Evolutionary conservation across 106 monocot genomes (phyloP).

Genomic region (Chionographis japonica): DNA sequence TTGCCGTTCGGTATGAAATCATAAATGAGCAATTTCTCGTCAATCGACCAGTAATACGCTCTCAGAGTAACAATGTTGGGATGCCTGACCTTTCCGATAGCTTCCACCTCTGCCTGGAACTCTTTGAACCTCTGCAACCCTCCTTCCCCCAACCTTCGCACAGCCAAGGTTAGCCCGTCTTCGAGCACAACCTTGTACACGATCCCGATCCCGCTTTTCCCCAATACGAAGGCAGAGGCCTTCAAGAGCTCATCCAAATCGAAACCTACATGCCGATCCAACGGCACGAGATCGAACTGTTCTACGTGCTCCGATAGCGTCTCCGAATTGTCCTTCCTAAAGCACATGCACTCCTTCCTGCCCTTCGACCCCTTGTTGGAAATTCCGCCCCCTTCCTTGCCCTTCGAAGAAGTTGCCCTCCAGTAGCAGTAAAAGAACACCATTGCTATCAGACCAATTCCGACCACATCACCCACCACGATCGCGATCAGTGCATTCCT

Average conservation of each 20-base stretch:
- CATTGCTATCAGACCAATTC: constrained; percentile 57
- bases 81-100: constrained; percentile 62
- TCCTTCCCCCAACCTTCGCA: constrained; percentile 69
- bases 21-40: constrained; percentile 85
- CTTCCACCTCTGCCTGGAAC: constrained; percentile 55
- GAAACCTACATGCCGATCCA: constrained; percentile 39
- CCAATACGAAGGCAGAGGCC: constrained; percentile 70
- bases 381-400: constrained; percentile 15
- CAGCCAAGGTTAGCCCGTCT: constrained; percentile 54
- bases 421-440: constrained; percentile 70
- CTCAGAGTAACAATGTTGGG: constrained; percentile 56
- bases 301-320: constrained; percentile 38
- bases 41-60: constrained; percentile 83
- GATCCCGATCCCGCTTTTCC: constrained; percentile 68
- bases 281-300: constrained; percentile 38
- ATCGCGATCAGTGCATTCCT: constrained; percentile 40
- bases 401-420: constrained; percentile 27
- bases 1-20: constrained; percentile 71
- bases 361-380: constrained; percentile 19
- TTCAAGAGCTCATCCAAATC: constrained; percentile 66
- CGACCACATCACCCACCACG: constrained; percentile 57
- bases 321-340: constrained; percentile 48
- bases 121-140: constrained; percentile 63
- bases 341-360: constrained; percentile 53
- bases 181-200: constrained; percentile 78